Percentiles rank a stretch among this genome's conserved stretches.
Evolutionary conservation across 2,329 filamentous ascomycete species (phyloP).

Genomic region (Ophiobolus disseminans): DNA sequence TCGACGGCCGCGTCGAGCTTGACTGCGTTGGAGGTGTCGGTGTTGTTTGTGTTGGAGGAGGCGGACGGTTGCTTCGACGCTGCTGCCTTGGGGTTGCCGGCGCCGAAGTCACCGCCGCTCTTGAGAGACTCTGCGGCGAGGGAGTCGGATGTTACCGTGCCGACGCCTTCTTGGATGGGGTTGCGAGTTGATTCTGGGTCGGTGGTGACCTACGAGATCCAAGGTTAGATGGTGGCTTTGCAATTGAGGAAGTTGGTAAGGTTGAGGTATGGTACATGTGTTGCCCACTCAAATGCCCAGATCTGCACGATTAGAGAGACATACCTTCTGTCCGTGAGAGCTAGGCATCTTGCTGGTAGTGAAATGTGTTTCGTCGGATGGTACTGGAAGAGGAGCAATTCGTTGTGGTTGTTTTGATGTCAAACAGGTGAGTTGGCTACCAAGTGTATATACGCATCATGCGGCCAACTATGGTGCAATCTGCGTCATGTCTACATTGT

Average conservation of each 20-base stretch:
- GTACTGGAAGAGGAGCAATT: neutral
- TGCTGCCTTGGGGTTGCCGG: constrained; percentile 63
- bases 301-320: neutral
- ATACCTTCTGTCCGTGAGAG: constrained; percentile 31
- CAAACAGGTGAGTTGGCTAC: neutral
- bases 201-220: constrained; percentile 51
- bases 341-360: constrained; percentile 14
- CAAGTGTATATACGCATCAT: neutral
- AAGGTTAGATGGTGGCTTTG: too few species aligned
- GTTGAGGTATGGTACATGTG: neutral
- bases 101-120: constrained; percentile 65
- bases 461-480: neutral
- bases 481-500: constrained; percentile 5
- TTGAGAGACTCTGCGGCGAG: constrained; percentile 76
- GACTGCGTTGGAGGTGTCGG: constrained; percentile 61
- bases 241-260: too few species aligned
- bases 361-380: neutral
- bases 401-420: neutral
- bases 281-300: neutral
- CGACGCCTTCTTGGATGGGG: constrained; percentile 65
- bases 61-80: constrained; percentile 58
- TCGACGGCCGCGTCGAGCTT: constrained; percentile 58
- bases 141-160: constrained; percentile 70
- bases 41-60: constrained; percentile 64
- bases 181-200: constrained; percentile 59